phyloP scores from a whole-genome alignment of 208 protist species.

The Naegleria fowleri region DNA sequence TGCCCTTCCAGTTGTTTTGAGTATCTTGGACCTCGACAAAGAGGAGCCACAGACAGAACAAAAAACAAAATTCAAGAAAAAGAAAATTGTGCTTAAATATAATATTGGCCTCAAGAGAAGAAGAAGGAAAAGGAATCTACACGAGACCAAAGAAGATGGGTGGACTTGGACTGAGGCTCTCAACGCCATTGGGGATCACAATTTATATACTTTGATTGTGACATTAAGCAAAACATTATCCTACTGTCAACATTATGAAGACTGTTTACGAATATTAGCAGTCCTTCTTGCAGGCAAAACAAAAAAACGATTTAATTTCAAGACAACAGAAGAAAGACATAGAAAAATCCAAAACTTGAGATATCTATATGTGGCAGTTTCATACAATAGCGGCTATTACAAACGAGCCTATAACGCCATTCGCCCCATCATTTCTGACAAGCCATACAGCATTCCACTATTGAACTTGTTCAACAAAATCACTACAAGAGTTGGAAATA shows the following conservation, averaged over 20 bases:
- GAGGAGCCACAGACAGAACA: background rate
- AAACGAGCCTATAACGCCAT: background rate
- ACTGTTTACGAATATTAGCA: background rate
- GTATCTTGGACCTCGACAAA: background rate
- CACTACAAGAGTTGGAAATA: background rate
- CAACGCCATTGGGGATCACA: background rate
- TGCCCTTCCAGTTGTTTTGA: background rate
- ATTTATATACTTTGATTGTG: background rate
- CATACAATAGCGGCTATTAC: background rate
- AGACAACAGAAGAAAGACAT: background rate
- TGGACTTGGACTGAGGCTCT: slow-evolving; percentile 14
- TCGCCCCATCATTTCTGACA: background rate
- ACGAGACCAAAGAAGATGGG: background rate
- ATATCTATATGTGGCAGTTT: background rate
- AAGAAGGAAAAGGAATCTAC: background rate
- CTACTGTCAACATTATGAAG: background rate
- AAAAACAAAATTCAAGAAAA: background rate
- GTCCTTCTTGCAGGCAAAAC: background rate
- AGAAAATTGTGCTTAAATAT: background rate
- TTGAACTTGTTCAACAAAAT: slow-evolving; percentile 14
- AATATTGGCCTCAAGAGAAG: background rate
- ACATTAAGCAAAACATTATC: background rate
- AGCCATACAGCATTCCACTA: background rate
- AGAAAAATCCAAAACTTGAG: background rate
- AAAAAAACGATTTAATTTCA: background rate